Evolutionary conservation across 495 filamentous ascomycete species (phyloP), one percentile per base, ranked within the genome.

Genomic region (Penicillium diatomitis): DNA sequence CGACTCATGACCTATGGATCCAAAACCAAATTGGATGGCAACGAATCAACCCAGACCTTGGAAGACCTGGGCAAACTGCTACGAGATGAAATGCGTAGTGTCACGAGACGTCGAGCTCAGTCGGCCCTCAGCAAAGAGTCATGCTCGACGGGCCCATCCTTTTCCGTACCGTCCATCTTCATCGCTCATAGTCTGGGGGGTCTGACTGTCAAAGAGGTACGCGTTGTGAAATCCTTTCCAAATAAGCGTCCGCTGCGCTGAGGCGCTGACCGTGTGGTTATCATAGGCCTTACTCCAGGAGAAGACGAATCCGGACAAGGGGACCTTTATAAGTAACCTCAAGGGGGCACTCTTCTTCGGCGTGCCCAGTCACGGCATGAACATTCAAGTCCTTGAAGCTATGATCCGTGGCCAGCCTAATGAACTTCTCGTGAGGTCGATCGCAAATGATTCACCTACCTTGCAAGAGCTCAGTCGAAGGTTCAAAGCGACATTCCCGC

Each of bases 131-230:
- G 44, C 33, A 29, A 32, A 28, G n/a, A 32, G 12, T 30, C 33
- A 8, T 30, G 32, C 12, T 34, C 6, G 3, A 12, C 37, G n/a
- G 44, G 44, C 6, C 35, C 12, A 4, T 11, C 33, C 29, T 46
- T 36, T 9, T 4, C 44, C 20, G 44, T 46, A 29, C 44, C 44
- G 28, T 46, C 44, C 2, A 36, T 30, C 34, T 46, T 46, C 9
- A 46, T 46, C 33, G 44, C 44, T 7, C 44, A 46, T 37, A 46
- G 44, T 46, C 44, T 46, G 11, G 44, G 44, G 7, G 44, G 44
- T 6, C 33, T 46, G 3, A 46, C 44, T n/a, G 44, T 46, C 32
- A 46, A 46, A 46, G 44, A 46, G 44, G 44, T 46, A 46, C 29
- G 4, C 6, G 27, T 8, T 29, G 8, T 10, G 7, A 2, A 6